Base-by-base conservation (phyloP, 306 rosid species). In the Canavalia gladiata region DNA sequence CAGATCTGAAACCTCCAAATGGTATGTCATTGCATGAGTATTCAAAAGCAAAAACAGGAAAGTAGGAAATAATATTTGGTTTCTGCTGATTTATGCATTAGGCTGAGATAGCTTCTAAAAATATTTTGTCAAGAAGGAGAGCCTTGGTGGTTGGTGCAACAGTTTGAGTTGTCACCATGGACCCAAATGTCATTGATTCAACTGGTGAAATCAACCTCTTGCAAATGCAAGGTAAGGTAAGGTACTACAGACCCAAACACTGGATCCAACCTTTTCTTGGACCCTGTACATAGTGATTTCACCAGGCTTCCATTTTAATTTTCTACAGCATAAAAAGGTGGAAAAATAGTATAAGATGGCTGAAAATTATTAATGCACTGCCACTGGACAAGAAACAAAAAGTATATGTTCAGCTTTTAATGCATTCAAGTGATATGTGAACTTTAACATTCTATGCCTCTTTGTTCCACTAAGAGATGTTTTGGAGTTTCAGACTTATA, bases 1-100 rank as follows among this genome's bases (percentile, higher is more conserved):
- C 80, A 56, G 46, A 78, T 71, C 52, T 59, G 52, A 84, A 43
- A 51, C 55, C 58, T 41, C 66, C 54, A 54, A 42, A 43, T 49
- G 56, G 58, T 8, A 58, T 47, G 58, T 9, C 77, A 74, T 67
- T 74, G 10, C 58, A 65, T 39, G 37, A 59, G n/a, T 34, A 69
- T 29, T 58, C n/a, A 65, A n/a, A 31, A 12, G 47, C 69, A 59
- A 62, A 68, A 58, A 6, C 4, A 71, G 50, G 43, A 75, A 79
- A 31, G 4, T 9, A 28, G 33, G 52, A 51, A 79, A 63, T 18
- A 6, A 29, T 29, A 7, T 81, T 34, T 58, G 39, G 8, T 50
- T 68, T 43, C 68, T 52, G 33, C 28, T 10, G 39, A 64, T 43
- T 79, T 63, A 29, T 58, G 68, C 71, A 79, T 31, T 8, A 31